Evolutionary conservation across 73 alveolate species (phyloP).

Genomic region (Paramecium bursaria): DNA sequence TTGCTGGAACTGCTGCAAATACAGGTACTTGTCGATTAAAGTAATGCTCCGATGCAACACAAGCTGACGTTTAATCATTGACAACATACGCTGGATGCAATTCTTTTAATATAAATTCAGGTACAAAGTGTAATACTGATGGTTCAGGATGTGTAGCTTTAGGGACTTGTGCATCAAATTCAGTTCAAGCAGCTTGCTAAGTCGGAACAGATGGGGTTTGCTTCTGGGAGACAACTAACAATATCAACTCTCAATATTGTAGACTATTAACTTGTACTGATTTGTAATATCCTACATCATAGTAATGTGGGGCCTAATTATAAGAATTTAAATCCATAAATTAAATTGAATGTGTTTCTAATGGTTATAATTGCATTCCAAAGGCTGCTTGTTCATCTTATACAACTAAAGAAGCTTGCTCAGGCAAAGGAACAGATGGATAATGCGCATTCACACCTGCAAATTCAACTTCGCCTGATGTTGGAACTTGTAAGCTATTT

Average conservation of each 20-base stretch:
- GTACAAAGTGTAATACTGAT: constrained; percentile 31
- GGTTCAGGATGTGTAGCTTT: constrained; percentile 37
- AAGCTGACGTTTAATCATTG: too few relatives aligned
- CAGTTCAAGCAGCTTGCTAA: constrained; percentile 18
- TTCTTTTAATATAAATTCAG: background rate
- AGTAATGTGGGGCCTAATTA: too few relatives aligned
- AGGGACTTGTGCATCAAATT: constrained; percentile 7
- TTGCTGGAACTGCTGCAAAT: background rate
- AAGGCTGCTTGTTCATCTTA: constrained; percentile 27
- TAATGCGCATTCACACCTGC: constrained; percentile 53
- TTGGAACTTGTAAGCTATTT: constrained; percentile 16
- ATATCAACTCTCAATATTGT: too few relatives aligned
- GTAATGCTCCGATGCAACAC: background rate
- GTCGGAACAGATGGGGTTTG: constrained; percentile 49
- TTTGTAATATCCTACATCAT: too few relatives aligned
- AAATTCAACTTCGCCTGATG: constrained; percentile 2
- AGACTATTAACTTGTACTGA: too few relatives aligned
- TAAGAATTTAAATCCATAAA: too few relatives aligned
- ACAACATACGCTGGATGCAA: constrained; percentile 20
- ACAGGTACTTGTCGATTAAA: background rate
- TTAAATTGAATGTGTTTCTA: constrained; percentile 47
- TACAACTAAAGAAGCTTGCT: constrained; percentile 27
- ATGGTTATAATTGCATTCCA: constrained; percentile 20
- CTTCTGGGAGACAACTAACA: too few relatives aligned
- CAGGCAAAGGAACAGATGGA: constrained; percentile 43